Percentiles rank a stretch among this genome's conserved stretches.
These are phyloP conservation scores for Cladobotryum protrusum DNA, from an alignment of 2,329 filamentous ascomycete genomes.

Conservation along the genomic window DNA sequence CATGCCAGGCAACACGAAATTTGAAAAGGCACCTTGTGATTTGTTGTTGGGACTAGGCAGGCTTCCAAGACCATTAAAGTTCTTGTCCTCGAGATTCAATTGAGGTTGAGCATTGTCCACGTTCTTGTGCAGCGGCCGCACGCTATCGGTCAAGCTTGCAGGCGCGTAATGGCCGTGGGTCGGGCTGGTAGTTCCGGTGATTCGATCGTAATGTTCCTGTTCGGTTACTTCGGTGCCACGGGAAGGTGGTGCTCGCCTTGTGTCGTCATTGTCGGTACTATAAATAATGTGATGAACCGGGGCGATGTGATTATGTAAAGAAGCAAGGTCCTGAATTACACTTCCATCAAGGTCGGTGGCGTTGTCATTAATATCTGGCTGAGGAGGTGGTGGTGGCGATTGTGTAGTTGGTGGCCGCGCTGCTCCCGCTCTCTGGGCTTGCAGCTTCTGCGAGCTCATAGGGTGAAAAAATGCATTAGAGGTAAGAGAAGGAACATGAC, in stretches of 20 bases:
- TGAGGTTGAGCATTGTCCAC: conserved; percentile 25
- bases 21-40: conserved; percentile 72
- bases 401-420: conserved; percentile 38
- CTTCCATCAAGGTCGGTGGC: conserved; percentile 40
- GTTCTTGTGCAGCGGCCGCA: conserved; percentile 63
- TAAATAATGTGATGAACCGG: conserved; percentile 22
- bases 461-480: conserved; percentile 91
- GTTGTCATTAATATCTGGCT: conserved; percentile 31
- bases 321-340: conserved; percentile 43
- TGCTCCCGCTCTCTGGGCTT: conserved; percentile 71
- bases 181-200: conserved; percentile 69
- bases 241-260: conserved; percentile 59
- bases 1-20: conserved; percentile 59
- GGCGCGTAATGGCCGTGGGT: conserved; percentile 51
- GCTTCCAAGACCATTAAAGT: conserved; percentile 46
- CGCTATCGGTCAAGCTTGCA: conserved; percentile 68
- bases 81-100: conserved; percentile 52
- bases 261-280: conserved; percentile 34
- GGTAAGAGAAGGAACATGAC: conserved; percentile 83
- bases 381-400: conserved; percentile 20
- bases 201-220: conserved; percentile 61
- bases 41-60: conserved; percentile 58
- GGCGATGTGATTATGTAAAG: conserved; percentile 43
- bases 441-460: conserved; percentile 92
- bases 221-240: conserved; percentile 78